phyloP scores from a whole-genome alignment of 2,329 filamentous ascomycete genomes.

The Bipolaris zeicola region DNA sequence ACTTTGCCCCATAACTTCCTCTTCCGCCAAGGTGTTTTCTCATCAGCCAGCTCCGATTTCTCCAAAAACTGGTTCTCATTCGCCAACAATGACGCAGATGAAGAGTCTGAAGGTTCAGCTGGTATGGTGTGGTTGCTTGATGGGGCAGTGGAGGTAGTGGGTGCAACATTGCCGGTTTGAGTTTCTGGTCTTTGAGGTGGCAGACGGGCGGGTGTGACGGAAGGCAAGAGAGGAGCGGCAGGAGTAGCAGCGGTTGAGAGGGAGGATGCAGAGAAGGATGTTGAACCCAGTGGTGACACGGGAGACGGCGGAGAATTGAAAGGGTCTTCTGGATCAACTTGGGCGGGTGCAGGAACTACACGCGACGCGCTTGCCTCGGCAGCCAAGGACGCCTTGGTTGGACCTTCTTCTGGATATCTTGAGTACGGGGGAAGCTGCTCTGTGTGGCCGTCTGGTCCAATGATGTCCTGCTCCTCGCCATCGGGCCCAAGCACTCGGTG shows the following conservation, averaged over 20 bases:
- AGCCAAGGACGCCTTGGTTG: slow-evolving; percentile 59
- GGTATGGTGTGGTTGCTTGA: slow-evolving; percentile 21
- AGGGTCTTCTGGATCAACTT: slow-evolving; percentile 32
- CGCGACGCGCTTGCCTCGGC: slow-evolving; percentile 43
- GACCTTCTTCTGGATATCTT: slow-evolving; percentile 79
- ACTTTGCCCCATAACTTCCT: slow-evolving; percentile 56
- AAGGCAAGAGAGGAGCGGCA: slow-evolving; percentile 27
- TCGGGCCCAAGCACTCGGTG: slow-evolving; percentile 76
- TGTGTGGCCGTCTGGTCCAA: slow-evolving; percentile 85
- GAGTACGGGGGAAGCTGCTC: slow-evolving; percentile 93
- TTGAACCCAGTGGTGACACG: slow-evolving; percentile 25
- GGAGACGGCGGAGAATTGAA: slow-evolving; percentile 35
- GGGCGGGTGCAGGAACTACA: slow-evolving; percentile 27
- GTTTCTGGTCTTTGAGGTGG: slow-evolving; percentile 42
- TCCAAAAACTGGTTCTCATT: slow-evolving; percentile 34
- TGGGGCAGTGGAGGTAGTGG: slow-evolving; percentile 18
- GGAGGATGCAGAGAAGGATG: slow-evolving; percentile 26
- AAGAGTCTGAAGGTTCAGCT: slow-evolving; percentile 36
- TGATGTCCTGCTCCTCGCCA: slow-evolving; percentile 85
- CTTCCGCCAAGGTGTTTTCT: slow-evolving; percentile 45
- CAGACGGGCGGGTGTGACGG: slow-evolving; percentile 35
- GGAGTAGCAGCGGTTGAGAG: slow-evolving; percentile 14
- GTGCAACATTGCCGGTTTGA: slow-evolving; percentile 34
- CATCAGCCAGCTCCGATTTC: slow-evolving; percentile 33
- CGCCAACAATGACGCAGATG: slow-evolving; percentile 34